These are phyloP conservation scores for Eimeria acervulina DNA, from an alignment of 169 alveolate species.

Conservation along the genomic window DNA sequence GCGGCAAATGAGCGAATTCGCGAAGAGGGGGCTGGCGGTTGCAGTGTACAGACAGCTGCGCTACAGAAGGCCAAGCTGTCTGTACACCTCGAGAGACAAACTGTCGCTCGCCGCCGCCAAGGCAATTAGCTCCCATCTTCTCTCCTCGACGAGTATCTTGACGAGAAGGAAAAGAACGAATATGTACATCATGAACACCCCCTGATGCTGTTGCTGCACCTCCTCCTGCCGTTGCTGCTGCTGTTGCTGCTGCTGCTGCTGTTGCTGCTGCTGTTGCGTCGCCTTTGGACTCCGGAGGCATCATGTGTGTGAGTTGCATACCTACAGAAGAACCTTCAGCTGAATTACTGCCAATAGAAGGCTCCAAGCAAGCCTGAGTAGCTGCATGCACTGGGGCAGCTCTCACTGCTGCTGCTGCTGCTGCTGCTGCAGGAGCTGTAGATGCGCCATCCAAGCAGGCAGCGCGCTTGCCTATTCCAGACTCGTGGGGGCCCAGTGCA, in stretches of 20 bases:
- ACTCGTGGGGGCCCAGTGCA: too few species aligned
- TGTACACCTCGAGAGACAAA: neutral
- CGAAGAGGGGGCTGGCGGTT: neutral
- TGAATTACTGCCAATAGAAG: too few species aligned
- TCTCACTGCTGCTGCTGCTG: neutral
- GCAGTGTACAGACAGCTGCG: conserved; percentile 33
- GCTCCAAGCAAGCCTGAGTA: too few species aligned
- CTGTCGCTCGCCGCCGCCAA: neutral
- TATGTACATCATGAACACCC: neutral
- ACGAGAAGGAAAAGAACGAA: too few species aligned
- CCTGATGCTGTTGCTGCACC: neutral
- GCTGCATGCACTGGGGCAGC: neutral
- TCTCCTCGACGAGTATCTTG: too few species aligned
- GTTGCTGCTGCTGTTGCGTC: neutral
- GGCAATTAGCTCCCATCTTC: neutral
- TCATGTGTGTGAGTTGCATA: neutral
- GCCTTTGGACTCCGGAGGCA: neutral
- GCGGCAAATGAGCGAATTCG: conserved; percentile 35
- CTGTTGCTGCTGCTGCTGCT: neutral
- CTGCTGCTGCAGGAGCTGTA: neutral
- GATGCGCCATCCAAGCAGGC: neutral
- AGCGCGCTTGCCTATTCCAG: too few species aligned
- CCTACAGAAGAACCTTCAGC: too few species aligned
- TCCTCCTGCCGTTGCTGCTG: neutral
- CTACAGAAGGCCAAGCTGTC: neutral